Conservation (phyloP, 176 grass and related monocot genomes). For the Musa schizocarpa region DNA sequence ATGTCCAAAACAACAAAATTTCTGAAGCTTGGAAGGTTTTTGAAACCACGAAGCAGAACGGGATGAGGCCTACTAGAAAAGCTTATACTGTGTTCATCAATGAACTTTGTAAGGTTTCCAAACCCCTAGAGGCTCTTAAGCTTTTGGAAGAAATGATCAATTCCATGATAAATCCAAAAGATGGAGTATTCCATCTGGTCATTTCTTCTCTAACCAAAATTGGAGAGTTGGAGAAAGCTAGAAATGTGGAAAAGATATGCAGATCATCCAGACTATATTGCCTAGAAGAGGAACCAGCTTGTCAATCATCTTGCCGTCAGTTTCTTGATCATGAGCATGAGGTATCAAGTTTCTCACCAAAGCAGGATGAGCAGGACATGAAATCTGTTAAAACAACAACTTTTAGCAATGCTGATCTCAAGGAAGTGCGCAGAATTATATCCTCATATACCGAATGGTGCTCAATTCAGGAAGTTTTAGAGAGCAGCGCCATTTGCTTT, state of each 20-base stretch:
- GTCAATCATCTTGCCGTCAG: slow-evolving; percentile 6
- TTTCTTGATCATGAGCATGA: slow-evolving; percentile 15
- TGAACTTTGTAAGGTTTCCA: slow-evolving; percentile 59
- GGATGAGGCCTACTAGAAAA: slow-evolving; percentile 44
- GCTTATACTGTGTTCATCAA: slow-evolving; percentile 72
- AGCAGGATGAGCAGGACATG: slow-evolving; percentile 18
- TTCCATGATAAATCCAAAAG: slow-evolving; percentile 37
- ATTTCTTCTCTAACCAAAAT: slow-evolving; percentile 42
- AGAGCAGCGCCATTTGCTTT: slow-evolving; percentile 45
- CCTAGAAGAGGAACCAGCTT: slow-evolving; percentile 19
- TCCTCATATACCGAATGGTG: slow-evolving; percentile 43
- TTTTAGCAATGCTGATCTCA: slow-evolving; percentile 36
- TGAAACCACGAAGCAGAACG: slow-evolving; percentile 40
- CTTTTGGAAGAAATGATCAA: slow-evolving; percentile 56
- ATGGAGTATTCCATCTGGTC: slow-evolving; percentile 30
- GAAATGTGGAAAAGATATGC: slow-evolving; percentile 30
- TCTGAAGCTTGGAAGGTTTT: slow-evolving; percentile 55
- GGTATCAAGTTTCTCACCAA: slow-evolving; percentile 17
- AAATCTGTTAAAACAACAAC: slow-evolving; percentile 22
- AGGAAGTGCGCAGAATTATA: slow-evolving; percentile 50
- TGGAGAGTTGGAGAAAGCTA: slow-evolving; percentile 39
- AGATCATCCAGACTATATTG: slow-evolving; percentile 27
- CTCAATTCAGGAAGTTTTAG: slow-evolving; percentile 36
- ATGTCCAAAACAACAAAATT: slow-evolving; percentile 44
- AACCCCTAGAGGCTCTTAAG: slow-evolving; percentile 47